Percentiles rank a stretch among this genome's conserved stretches.
These are phyloP conservation scores for Aspergillus glaucus DNA, from an alignment of 2,329 filamentous ascomycete species.

Conservation along the genomic window DNA sequence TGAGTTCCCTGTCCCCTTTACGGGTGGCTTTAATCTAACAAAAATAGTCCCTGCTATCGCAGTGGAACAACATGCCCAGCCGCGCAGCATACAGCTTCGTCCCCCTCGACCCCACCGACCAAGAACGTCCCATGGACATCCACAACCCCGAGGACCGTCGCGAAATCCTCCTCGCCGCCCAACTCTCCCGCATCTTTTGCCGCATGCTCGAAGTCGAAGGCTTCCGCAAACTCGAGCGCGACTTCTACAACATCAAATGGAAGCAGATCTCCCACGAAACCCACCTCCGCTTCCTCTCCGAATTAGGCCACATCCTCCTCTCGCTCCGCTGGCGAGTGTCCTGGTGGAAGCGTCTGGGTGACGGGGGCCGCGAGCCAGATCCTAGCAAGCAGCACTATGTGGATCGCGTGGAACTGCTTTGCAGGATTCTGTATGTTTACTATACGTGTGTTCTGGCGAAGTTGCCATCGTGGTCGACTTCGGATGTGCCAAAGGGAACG, in stretches of 20 bases:
- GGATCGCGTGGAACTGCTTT: conserved; percentile 35
- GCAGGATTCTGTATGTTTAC: conserved; percentile 42
- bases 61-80: conserved; percentile 43
- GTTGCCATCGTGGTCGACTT: conserved; percentile 33
- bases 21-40: neutral
- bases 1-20: conserved; percentile 18
- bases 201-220: conserved; percentile 43
- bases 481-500: conserved; percentile 33
- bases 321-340: conserved; percentile 41
- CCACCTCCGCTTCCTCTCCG: conserved; percentile 34
- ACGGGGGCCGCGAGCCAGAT: conserved; percentile 30
- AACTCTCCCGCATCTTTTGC: conserved; percentile 41
- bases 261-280: conserved; percentile 38
- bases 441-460: conserved; percentile 40
- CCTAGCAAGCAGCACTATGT: conserved; percentile 35
- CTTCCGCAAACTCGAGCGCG: conserved; percentile 38
- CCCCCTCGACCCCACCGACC: conserved; percentile 18
- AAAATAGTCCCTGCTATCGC: conserved; percentile 34
- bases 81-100: conserved; percentile 40
- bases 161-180: conserved; percentile 38
- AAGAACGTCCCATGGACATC: conserved; percentile 37
- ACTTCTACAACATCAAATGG: conserved; percentile 43
- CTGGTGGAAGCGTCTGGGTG: conserved; percentile 41
- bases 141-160: conserved; percentile 29
- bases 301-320: conserved; percentile 37